phyloP scores from a whole-genome alignment of 2,329 filamentous ascomycete genomes.

The Pseudogymnoascus sp. region DNA sequence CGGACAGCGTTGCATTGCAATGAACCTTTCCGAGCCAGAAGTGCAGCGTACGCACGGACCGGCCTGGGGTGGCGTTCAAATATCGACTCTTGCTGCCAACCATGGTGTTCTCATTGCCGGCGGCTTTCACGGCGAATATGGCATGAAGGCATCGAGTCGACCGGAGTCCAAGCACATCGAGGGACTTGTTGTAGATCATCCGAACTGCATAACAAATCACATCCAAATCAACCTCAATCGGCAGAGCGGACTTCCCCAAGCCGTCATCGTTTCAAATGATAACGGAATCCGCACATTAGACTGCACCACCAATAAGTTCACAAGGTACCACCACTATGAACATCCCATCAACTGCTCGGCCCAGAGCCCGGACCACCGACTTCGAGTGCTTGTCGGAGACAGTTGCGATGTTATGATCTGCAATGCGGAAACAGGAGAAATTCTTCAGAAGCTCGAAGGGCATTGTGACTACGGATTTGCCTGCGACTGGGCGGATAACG shows the following conservation, averaged over 20 bases:
- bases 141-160: slow-evolving; percentile 30
- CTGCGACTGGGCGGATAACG: slow-evolving; percentile 74
- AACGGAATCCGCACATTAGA: slow-evolving; percentile 53
- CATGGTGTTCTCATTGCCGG: slow-evolving; percentile 35
- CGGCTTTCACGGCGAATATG: slow-evolving; percentile 36
- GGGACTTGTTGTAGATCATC: slow-evolving; percentile 41
- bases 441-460: slow-evolving; percentile 51
- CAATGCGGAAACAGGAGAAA: slow-evolving; percentile 59
- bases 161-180: slow-evolving; percentile 29
- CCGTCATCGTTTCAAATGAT: slow-evolving; percentile 60
- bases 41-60: slow-evolving; percentile 22
- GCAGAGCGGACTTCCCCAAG: slow-evolving; percentile 46
- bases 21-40: slow-evolving; percentile 27
- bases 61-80: slow-evolving; percentile 23
- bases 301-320: slow-evolving; percentile 52
- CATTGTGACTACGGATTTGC: slow-evolving; percentile 69
- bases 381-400: slow-evolving; percentile 70
- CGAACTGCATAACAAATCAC: slow-evolving; percentile 60
- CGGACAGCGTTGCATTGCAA: slow-evolving; percentile 16
- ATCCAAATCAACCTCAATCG: slow-evolving; percentile 52
- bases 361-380: slow-evolving; percentile 62
- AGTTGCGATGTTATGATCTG: slow-evolving; percentile 58
- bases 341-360: slow-evolving; percentile 68
- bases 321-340: slow-evolving; percentile 48
- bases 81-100: slow-evolving; percentile 31